Evolutionary conservation across 768 basidiomycete genomes (phyloP).

Genomic region (Phaeotremella fagi): DNA sequence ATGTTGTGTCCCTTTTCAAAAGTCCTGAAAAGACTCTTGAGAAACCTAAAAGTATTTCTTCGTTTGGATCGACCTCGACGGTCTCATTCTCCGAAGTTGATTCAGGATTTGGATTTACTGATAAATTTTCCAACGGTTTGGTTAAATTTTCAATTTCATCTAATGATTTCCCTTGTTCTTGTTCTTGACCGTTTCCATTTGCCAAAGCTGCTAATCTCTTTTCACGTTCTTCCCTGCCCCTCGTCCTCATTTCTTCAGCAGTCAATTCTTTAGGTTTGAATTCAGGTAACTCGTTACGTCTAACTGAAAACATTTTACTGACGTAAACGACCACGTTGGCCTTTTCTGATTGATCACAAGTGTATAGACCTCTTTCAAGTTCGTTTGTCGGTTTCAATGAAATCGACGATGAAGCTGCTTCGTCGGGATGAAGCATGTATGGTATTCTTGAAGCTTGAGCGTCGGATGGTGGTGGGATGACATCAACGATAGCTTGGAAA

Average conservation of each 20-base stretch:
- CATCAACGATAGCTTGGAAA: constrained; percentile 85
- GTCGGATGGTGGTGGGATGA: constrained; percentile 78
- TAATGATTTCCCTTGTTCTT: constrained; percentile 7
- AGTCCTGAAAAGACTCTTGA: constrained; percentile 89
- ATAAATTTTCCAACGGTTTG: constrained; percentile 19
- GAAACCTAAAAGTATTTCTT: constrained; percentile 81
- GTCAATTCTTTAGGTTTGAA: constrained; percentile 71
- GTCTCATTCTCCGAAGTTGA: constrained; percentile 1
- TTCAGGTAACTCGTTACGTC: constrained; percentile 74
- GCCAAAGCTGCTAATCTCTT: constrained; percentile 32
- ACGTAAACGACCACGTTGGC: constrained; percentile 77
- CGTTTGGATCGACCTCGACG: constrained; percentile 3
- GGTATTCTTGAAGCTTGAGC: constrained; percentile 82
- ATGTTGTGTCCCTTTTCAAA: constrained; percentile 58
- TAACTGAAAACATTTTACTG: constrained; percentile 96
- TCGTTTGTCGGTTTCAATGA: constrained; percentile 63
- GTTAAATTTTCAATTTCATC: constrained; percentile 23
- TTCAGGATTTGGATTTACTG: neutral
- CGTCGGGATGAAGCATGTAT: constrained; percentile 75
- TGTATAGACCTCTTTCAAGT: constrained; percentile 76
- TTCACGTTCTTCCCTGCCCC: constrained; percentile 54
- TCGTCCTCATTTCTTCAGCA: constrained; percentile 73
- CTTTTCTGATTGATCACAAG: constrained; percentile 58
- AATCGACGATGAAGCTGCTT: constrained; percentile 45
- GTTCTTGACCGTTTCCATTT: constrained; percentile 11